phyloP scores from a whole-genome alignment of 2,329 filamentous ascomycete species.

The Sclerotinia minor region DNA sequence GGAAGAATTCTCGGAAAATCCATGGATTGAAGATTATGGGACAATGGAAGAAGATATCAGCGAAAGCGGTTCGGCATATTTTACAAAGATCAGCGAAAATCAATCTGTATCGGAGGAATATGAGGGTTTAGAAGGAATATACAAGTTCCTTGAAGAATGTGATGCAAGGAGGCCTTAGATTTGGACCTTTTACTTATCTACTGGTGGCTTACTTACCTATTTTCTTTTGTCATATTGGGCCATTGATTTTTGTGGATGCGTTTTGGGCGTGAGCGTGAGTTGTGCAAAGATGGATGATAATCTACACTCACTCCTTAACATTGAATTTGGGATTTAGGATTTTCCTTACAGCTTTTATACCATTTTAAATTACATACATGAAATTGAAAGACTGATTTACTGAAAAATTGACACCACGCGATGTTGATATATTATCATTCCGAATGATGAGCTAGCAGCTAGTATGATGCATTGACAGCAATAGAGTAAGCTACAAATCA shows the following conservation, averaged over 20 bases:
- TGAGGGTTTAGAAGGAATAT: constrained; percentile 64
- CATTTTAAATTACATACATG: not conserved
- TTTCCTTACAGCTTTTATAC: not conserved
- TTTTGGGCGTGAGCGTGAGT: not conserved
- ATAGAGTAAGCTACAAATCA: constrained; percentile 1
- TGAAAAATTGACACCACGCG: not conserved
- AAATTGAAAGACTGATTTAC: not conserved
- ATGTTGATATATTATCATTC: not conserved
- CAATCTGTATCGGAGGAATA: constrained; percentile 51
- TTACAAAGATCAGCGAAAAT: constrained; percentile 39
- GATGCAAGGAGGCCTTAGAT: constrained; percentile 43
- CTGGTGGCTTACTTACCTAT: not conserved
- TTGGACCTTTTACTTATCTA: not conserved
- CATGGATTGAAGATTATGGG: constrained; percentile 41
- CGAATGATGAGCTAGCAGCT: not conserved
- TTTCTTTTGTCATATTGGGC: constrained; percentile 17
- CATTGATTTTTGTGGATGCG: not conserved
- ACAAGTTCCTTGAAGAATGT: constrained; percentile 64
- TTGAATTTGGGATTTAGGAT: not conserved
- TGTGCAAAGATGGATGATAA: not conserved
- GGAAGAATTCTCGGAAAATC: constrained; percentile 34
- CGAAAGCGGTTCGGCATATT: constrained; percentile 39
- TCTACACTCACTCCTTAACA: not conserved
- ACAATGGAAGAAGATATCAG: constrained; percentile 36
- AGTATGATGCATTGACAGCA: not conserved